Base-by-base conservation (phyloP, 352 stramenopile genomes). In the Thalassiosira oceanica region DNA sequence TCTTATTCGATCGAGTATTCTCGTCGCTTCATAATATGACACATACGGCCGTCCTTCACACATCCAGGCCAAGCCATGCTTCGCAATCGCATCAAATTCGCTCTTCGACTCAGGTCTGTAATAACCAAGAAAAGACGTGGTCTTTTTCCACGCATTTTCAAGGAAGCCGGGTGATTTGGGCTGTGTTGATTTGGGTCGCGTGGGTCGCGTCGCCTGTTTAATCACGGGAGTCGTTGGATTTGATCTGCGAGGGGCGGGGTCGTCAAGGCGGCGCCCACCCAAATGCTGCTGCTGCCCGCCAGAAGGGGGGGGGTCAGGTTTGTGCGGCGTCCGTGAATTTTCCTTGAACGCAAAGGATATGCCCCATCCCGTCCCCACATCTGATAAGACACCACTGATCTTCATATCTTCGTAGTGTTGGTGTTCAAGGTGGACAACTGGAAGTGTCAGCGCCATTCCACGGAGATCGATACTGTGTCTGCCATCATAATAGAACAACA, bases 101-200 rank as follows among this genome's bases (percentile, higher is more conserved):
- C 44, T 16, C 15, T 63, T 63, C 27, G 50, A 71, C 53, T 71
- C 39, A 8, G 60, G 61, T 35, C n/a, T n/a, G n/a, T n/a, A n/a
- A n/a, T n/a, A n/a, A n/a, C n/a, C n/a, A n/a, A n/a, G n/a, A n/a
- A n/a, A n/a, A n/a, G n/a, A n/a, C n/a, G n/a, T n/a, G n/a, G n/a
- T n/a, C n/a, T n/a, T n/a, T n/a, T n/a, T n/a, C n/a, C n/a, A n/a
- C n/a, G 21, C 11, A 35, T 63, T 54, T 2, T 15, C 15, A 15
- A 68, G 35, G 23, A 23, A 3, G 36, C 31, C 0, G 20, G 8
- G 21, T 10, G 15, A 7, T 35, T 39, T 23, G 20, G 8, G 23
- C 11, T 18, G 28, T 4, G n/a, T n/a, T n/a, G n/a, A n/a, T n/a
- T n/a, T n/a, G n/a, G n/a, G n/a, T n/a, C n/a, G n/a, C n/a, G n/a